These are phyloP conservation scores for Ustilago loliicola DNA, from an alignment of 1,284 basidiomycete species.

Conservation along the genomic window DNA sequence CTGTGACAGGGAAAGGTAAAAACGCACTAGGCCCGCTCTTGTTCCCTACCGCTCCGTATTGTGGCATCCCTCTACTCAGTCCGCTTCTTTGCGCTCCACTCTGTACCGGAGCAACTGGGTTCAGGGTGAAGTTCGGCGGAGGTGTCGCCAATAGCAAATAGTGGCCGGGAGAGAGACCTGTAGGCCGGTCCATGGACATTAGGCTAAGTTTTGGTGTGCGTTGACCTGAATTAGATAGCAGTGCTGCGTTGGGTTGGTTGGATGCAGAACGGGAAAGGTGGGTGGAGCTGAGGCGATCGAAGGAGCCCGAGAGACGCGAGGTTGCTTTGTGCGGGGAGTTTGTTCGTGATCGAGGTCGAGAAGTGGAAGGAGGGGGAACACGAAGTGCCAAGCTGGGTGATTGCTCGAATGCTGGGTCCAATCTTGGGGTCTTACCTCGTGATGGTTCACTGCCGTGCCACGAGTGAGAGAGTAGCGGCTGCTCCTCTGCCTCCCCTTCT, in stretches of 20 bases:
- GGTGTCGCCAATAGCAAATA: constrained; percentile 44
- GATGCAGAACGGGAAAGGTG: constrained; percentile 30
- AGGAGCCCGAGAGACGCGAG: constrained; percentile 28
- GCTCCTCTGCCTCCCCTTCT: not conserved
- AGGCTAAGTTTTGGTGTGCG: constrained; percentile 44
- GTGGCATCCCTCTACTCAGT: constrained; percentile 6
- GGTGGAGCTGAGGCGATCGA: constrained; percentile 21
- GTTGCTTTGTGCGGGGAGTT: constrained; percentile 34
- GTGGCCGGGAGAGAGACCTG: constrained; percentile 43
- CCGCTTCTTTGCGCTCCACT: not conserved
- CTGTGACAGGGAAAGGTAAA: constrained; percentile 28
- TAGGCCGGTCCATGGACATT: constrained; percentile 42
- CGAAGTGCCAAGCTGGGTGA: constrained; percentile 28
- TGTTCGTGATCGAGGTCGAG: constrained; percentile 37
- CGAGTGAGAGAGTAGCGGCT: constrained; percentile 23
- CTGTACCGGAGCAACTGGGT: constrained; percentile 8
- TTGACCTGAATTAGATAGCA: constrained; percentile 17
- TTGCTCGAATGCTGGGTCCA: constrained; percentile 11
- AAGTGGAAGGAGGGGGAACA: constrained; percentile 8
- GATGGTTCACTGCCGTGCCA: constrained; percentile 23
- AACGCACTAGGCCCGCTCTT: constrained; percentile 8
- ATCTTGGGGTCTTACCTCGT: not conserved
- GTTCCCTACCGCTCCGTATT: constrained; percentile 22
- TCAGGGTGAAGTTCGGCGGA: constrained; percentile 30
- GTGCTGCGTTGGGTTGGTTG: constrained; percentile 10